Evolutionary conservation across 768 basidiomycete genomes (phyloP).

Genomic region (Lyophyllum decastes): DNA sequence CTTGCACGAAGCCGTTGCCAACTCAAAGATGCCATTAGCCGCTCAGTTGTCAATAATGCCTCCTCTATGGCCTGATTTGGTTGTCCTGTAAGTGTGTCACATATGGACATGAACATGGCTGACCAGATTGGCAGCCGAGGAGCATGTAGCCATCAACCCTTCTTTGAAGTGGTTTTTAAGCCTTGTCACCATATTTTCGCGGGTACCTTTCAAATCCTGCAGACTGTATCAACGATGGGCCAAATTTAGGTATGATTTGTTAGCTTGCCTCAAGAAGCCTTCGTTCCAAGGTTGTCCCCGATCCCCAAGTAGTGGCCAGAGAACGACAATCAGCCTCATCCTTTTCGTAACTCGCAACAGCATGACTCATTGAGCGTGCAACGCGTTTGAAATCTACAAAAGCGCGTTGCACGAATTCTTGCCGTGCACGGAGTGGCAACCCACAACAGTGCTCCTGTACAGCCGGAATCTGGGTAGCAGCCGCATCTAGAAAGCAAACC

Average conservation of each 20-base stretch:
- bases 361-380: neutral
- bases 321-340: neutral
- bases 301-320: constrained; percentile 3
- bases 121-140: neutral
- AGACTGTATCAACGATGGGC: neutral
- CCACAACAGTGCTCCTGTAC: neutral
- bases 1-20: constrained; percentile 8
- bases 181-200: neutral
- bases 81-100: no score
- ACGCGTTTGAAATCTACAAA: neutral
- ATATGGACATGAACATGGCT: neutral
- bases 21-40: neutral
- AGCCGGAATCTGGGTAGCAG: constrained; percentile 1
- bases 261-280: neutral
- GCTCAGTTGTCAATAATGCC: neutral
- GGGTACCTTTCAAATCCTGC: neutral
- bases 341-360: neutral
- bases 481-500: neutral
- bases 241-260: neutral
- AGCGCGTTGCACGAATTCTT: neutral
- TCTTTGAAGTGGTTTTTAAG: neutral
- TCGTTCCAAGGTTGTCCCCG: neutral
- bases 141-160: neutral
- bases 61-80: neutral
- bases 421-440: neutral